Base-by-base conservation (phyloP, 768 basidiomycete genomes). In the Saitozyma podzolica region DNA sequence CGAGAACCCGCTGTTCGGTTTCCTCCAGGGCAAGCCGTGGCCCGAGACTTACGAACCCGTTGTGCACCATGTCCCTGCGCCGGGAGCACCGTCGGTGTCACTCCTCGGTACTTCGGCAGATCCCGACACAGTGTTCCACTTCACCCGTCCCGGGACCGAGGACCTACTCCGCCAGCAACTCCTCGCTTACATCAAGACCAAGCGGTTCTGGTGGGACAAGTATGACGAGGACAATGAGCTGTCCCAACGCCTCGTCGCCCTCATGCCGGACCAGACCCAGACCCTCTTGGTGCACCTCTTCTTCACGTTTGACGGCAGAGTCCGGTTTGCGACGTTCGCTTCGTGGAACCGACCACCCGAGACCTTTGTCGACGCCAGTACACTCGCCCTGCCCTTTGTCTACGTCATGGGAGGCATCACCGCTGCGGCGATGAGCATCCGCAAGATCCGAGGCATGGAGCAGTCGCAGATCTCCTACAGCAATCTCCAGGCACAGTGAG, bases 401-500 rank as follows among this genome's bases (percentile, higher is more conserved):
- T 68, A 68, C 61, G 65, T 76, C 9, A 51, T 78, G 20, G 66
- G 68, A 9, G 75, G 75, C 3, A 55, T 67, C 16, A 61, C 68
- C 14, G 61, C 65, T 51, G 77, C 74, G 1, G 73, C 73, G 0
- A 45, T 74, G 48, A 69, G 70, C 1, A 65, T 78, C 39, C 60
- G 68, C 8, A 72, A 67, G 49, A 65, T 74, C 29, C 51, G 77
- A 14, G 58, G 61, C 0, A 40, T 74, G 41, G 77, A 78, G 43
- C 61, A 74, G 49, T 68, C 69, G 19, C 74, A 78, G 40, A 70
- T 74, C 17, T 70, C 71, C 2, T 78, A 76, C 49, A 64, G 63
- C 4, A 78, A 76, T 55, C 51, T 78, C 3, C 77, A 78, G 43
- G 77, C 77, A 0, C 77, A 78, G 74, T 76, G 43, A 69, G 74